These are phyloP conservation scores for Phytophthora pistaciae DNA, from an alignment of 352 stramenopile species.

Conservation along the genomic window DNA sequence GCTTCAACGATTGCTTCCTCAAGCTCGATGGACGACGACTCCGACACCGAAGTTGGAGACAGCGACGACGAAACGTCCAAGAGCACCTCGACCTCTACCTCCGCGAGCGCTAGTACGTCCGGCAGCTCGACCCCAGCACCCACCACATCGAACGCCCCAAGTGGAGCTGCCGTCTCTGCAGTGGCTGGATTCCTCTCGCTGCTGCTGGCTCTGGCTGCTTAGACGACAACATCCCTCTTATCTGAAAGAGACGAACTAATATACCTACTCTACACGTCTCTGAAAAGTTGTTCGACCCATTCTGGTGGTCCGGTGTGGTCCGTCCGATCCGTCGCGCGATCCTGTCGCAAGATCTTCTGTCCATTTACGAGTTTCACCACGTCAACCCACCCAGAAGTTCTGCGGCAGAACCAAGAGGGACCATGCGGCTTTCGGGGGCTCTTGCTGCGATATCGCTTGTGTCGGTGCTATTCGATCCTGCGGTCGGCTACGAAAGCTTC, in stretches of 20 bases:
- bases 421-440: background rate
- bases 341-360: background rate
- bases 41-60: background rate
- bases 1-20: background rate
- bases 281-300: background rate
- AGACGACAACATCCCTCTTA: background rate
- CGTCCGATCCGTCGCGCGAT: background rate
- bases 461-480: conserved; percentile 9
- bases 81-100: background rate
- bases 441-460: background rate
- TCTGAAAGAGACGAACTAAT: background rate
- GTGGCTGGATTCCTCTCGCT: background rate
- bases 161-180: background rate
- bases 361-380: background rate
- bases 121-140: background rate
- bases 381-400: too few relatives aligned
- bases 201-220: background rate
- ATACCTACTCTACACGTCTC: background rate
- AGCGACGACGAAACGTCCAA: background rate
- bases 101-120: background rate
- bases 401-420: background rate
- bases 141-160: background rate
- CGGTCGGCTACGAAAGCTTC: conserved; percentile 14
- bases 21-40: background rate
- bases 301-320: background rate